Base-by-base conservation (phyloP, 2,329 filamentous ascomycete species). In the Pezicula rhizophila region DNA sequence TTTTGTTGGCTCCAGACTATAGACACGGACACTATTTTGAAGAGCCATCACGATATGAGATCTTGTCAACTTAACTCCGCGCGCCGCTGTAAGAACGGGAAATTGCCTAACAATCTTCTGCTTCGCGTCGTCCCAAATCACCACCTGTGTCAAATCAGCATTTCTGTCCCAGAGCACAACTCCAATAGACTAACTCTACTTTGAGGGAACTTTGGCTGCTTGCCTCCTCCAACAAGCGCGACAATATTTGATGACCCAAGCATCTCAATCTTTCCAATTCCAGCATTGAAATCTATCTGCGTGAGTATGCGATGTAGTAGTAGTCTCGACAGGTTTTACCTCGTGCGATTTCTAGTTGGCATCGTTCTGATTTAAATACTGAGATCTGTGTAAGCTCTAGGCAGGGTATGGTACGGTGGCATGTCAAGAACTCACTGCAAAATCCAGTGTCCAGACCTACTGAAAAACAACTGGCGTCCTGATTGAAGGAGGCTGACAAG, bases 121-220 rank as follows among this genome's bases (percentile, higher is more conserved):
- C 57, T 87, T 87, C 52, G 81, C 77, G 60, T 95, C 89, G 66
- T 99, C 91, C 91, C 91, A 97, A 59, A 97, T 87, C 56, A 95
- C 83, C 43, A 91, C 78, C 80, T 85, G 49, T 20, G 57, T 49
- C 52, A 37, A 20, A 46, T 59, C 17, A 61, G 52, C 34, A 42
- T 20, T n/a, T 40, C 11, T 47, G 42, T 25, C 12, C 37, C 14
- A 18, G 12, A 23, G 23, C 20, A 26, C 23, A 6, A 5, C 5
- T 20, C 33, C 5, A 42, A 4, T 25, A 8, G 14, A 49, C 57
- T 39, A 60, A 84, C 88, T 75, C 95, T 95, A 69, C 91, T 95
- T 64, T 86, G 85, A 12, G 89, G 84, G 60, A 89, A 93, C 62
- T 92, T 92, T 46, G 91, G 89, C 51, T 84, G 82, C 59, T 80